Conservation (phyloP, 2,329 filamentous ascomycete species). For the Paecilomyces variotii region DNA sequence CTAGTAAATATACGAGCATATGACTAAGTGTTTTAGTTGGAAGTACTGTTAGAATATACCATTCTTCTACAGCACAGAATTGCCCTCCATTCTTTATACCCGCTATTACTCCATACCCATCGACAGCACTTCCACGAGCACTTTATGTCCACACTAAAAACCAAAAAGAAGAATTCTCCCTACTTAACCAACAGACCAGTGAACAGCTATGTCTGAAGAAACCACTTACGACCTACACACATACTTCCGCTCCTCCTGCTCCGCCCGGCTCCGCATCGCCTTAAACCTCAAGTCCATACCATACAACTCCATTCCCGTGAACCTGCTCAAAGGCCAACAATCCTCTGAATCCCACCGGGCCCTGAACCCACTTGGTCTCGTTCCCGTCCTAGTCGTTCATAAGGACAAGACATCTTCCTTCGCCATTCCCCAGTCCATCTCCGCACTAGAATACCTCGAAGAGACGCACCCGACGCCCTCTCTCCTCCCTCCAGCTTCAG, state of each 20-base stretch:
- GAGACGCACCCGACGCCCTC: slow-evolving; percentile 39
- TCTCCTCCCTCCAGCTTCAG: slow-evolving; percentile 39
- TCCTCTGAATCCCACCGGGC: slow-evolving; percentile 35
- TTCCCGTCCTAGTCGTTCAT: slow-evolving; percentile 45
- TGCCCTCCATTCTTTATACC: no score
- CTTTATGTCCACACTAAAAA: not conserved
- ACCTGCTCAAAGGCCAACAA: slow-evolving; percentile 50
- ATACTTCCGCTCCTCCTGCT: slow-evolving; percentile 57
- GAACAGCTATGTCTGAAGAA: not conserved
- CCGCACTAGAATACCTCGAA: slow-evolving; percentile 56
- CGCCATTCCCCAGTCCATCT: slow-evolving; percentile 49
- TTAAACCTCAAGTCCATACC: slow-evolving; percentile 48
- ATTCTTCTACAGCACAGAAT: no score
- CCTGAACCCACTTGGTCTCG: slow-evolving; percentile 47
- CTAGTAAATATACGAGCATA: no score
- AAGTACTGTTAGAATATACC: no score
- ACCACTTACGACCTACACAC: slow-evolving; percentile 29
- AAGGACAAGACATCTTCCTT: slow-evolving; percentile 16
- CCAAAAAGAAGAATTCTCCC: not conserved
- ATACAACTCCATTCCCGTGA: slow-evolving; percentile 42
- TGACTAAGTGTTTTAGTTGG: no score
- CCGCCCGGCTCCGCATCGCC: slow-evolving; percentile 53
- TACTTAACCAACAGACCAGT: not conserved
- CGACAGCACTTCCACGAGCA: not conserved
- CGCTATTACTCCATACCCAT: not conserved